Base-by-base conservation (phyloP, 2,329 filamentous ascomycete genomes). In the Aspergillus melleus region DNA sequence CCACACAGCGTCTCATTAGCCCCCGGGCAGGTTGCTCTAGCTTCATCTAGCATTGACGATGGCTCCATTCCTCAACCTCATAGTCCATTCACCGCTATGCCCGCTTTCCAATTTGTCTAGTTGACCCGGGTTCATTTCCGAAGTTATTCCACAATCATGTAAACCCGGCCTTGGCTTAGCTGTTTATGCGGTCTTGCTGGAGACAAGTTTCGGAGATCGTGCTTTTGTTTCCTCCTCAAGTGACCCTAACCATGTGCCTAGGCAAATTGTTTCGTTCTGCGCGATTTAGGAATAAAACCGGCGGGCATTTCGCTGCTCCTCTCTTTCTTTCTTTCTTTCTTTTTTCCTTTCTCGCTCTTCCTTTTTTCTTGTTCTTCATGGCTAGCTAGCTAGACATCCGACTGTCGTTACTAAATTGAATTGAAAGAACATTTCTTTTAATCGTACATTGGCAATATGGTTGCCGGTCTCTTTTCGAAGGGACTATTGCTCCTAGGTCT, bases 401-500 rank as follows among this genome's bases (percentile, higher is more conserved):
- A 22, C 14, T 54, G 52, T 42, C 36, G 19, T 24, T n/a, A n/a
- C 46, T n/a, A 14, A 8, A 3, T n/a, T 24, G 12, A 42, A 22
- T 30, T 49, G 39, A 24, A 30, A 29, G 11, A 29, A 36, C 10
- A 2, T 3, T 36, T n/a, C 19, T 52, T n/a, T 22, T 52, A 16
- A 14, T 24, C 49, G 9, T 19, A 2, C 4, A 19, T 42, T 54
- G 50, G 24, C 20, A 29, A n/a, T 29, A 66, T 63, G 64, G 55
- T 66, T 30, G 53, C 52, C n/a, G 58, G 57, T 46, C 32, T 67
- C 12, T 32, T 72, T 52, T 57, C 69, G 16, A 61, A 61, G 59
- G 64, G 70, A 24, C 58, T 73, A 22, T 49, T 72, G 65, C 65
- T 73, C 55, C 51, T 70, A 50, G 66, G 69, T 53, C 64, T 72